phyloP scores from a whole-genome alignment of 1,284 basidiomycete species.

The Coniferiporia sulphurascens region DNA sequence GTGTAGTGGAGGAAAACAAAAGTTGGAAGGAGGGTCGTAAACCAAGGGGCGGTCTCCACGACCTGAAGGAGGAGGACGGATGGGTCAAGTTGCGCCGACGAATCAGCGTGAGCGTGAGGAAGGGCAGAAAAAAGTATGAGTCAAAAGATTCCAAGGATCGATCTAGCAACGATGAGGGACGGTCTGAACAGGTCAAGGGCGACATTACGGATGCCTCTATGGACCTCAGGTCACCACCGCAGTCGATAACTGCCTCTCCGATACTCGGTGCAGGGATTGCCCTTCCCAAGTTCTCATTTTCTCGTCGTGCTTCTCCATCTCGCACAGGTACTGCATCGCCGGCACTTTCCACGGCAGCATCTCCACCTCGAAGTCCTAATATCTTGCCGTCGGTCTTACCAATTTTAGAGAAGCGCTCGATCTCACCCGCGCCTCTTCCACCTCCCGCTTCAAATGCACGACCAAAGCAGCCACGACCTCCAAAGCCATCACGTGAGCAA shows the following conservation, averaged over 20 bases:
- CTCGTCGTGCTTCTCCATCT: conserved; percentile 22
- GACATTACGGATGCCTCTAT: conserved; percentile 5
- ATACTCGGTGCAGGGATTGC: conserved; percentile 1
- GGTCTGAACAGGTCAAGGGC: background rate
- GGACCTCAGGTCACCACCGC: conserved; percentile 11
- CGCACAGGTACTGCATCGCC: conserved; percentile 20
- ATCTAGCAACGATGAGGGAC: background rate
- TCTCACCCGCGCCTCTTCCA: conserved; percentile 19
- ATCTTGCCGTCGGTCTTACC: conserved; percentile 21
- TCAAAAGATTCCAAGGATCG: background rate
- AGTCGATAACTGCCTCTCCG: background rate
- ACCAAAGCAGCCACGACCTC: conserved; percentile 39
- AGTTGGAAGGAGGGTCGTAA: background rate
- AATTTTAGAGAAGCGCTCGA: background rate
- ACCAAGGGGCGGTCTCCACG: conserved; percentile 25
- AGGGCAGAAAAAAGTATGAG: conserved; percentile 32
- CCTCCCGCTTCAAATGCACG: conserved; percentile 24
- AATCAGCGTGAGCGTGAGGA: conserved; percentile 46
- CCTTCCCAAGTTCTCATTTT: conserved; percentile 9
- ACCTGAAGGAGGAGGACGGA: conserved; percentile 35
- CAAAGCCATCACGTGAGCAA: conserved; percentile 51
- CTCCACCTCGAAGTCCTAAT: conserved; percentile 9
- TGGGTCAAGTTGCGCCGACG: conserved; percentile 59
- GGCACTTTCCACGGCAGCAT: background rate
- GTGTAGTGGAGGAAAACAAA: conserved; percentile 6